Base-by-base conservation (phyloP, 2,329 filamentous ascomycete species). In the Calonectria pseudoreteaudii region DNA sequence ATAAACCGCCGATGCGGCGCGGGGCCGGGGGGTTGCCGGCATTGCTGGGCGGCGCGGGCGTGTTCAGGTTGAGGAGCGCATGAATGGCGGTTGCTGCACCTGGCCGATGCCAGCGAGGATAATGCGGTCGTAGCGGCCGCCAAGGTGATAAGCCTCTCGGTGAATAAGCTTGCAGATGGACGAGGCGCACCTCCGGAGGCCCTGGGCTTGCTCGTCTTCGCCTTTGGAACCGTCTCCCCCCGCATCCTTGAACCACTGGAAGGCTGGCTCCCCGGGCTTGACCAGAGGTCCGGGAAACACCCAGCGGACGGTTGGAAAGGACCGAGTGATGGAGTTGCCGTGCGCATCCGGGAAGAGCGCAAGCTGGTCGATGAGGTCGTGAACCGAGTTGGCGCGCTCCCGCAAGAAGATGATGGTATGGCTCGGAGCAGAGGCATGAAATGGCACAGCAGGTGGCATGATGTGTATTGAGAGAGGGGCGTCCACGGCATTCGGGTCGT, bases 231-330 rank as follows among this genome's bases (percentile, higher is more conserved):
- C 85, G 72, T 87, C 81, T 23, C 81, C 75, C 1, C 86, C 85
- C 80, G 83, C 86, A 47, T 88, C 83, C 76, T 90, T 87, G 79
- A 90, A 90, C 89, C 88, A 90, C 76, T 88, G 86, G 11, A 84
- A 82, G 68, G 75, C 66, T 18, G 78, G 71, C 36, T 82, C 79
- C 64, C 78, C 77, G 44, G 75, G 58, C 64, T 74, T 65, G 34
- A 28, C 62, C 34, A 34, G 36, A 2, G 87, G 85, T 68, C 85
- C 83, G 13, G 88, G 87, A 68, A 90, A 90, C 9, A 90, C 86
- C 86, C 87, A 90, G 68, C 86, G 84, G 76, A 88, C 82, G 4
- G 84, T 83, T 9, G 88, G 87, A 62, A 89, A 86, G 9, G 81
- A 77, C 4, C 86, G 81, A 20, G 78, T 52, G 5, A 89, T 83